These are phyloP conservation scores for Penicillium sp. DNA, from an alignment of 2,329 filamentous ascomycete species.

Conservation along the genomic window DNA sequence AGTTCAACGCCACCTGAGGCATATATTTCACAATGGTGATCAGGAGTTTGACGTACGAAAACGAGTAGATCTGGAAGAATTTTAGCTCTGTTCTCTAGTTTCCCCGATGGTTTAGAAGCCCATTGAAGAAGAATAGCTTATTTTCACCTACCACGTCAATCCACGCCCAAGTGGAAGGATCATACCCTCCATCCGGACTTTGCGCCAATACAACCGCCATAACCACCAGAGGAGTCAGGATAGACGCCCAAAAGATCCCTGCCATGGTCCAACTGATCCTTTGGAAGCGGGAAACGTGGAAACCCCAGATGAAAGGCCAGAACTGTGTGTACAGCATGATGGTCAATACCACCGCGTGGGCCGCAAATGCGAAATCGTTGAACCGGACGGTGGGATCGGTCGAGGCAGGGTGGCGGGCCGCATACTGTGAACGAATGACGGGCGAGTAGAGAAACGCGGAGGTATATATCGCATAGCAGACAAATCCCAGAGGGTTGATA, in stretches of 20 bases:
- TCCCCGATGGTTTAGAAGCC: not conserved
- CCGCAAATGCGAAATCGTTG: slow-evolving; percentile 87
- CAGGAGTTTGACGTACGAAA: slow-evolving; percentile 85
- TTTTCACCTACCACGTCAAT: slow-evolving; percentile 58
- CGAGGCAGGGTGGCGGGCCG: slow-evolving; percentile 68
- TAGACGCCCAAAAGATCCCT: slow-evolving; percentile 68
- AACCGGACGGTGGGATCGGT: slow-evolving; percentile 79
- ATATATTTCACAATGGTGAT: slow-evolving; percentile 91
- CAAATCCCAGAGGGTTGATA: slow-evolving; percentile 64
- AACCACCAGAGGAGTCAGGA: slow-evolving; percentile 47
- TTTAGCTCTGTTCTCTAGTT: not conserved
- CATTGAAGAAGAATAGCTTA: not conserved
- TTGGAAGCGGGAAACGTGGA: slow-evolving; percentile 59
- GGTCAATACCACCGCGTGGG: slow-evolving; percentile 74
- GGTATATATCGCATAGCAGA: slow-evolving; percentile 73
- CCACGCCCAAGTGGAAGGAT: slow-evolving; percentile 59
- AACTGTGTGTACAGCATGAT: slow-evolving; percentile 76
- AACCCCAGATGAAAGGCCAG: slow-evolving; percentile 70
- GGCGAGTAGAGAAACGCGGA: slow-evolving; percentile 75
- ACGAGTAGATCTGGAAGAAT: slow-evolving; percentile 57
- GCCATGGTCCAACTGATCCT: slow-evolving; percentile 62
- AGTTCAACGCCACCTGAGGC: slow-evolving; percentile 82
- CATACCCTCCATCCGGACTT: slow-evolving; percentile 46
- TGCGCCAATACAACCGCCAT: slow-evolving; percentile 44
- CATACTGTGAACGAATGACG: slow-evolving; percentile 77